Conservation (phyloP, 441 rosid genomes). For the Theobroma grandiflorum region DNA sequence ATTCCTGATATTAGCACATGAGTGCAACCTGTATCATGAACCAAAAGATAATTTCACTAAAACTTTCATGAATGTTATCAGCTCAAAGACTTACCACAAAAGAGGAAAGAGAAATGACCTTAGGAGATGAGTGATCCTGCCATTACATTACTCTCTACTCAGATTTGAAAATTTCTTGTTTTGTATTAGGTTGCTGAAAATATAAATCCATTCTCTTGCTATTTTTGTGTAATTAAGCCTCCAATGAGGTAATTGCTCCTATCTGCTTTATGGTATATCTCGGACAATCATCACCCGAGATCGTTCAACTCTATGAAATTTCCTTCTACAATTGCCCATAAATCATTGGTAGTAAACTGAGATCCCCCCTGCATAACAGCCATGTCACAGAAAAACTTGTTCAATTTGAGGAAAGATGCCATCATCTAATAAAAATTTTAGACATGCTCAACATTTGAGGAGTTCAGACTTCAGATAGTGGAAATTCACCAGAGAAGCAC, state of each 20-base stretch:
- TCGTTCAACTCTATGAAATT: conserved; percentile 62
- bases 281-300: conserved; percentile 37
- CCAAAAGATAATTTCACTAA: conserved; percentile 18
- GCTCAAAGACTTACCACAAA: neutral
- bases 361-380: conserved; percentile 44
- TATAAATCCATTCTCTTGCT: too few relatives aligned
- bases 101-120: conserved; percentile 33
- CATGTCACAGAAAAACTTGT: conserved; percentile 15
- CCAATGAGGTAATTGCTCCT: conserved; percentile 14
- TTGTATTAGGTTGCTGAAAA: conserved; percentile 13
- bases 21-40: conserved; percentile 45
- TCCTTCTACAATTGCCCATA: conserved; percentile 42
- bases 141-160: conserved; percentile 23
- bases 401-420: neutral
- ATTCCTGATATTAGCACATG: conserved; percentile 19
- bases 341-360: conserved; percentile 26
- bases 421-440: neutral
- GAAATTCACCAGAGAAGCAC: neutral
- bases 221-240: conserved; percentile 22
- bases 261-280: conserved; percentile 18
- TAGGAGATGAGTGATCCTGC: conserved; percentile 33
- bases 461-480: neutral
- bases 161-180: conserved; percentile 19
- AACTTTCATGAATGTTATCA: conserved; percentile 13
- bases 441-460: neutral